Evolutionary conservation across 768 basidiomycete genomes (phyloP), one percentile per base, ranked within the genome.

Genomic region (Pholiota microspora): DNA sequence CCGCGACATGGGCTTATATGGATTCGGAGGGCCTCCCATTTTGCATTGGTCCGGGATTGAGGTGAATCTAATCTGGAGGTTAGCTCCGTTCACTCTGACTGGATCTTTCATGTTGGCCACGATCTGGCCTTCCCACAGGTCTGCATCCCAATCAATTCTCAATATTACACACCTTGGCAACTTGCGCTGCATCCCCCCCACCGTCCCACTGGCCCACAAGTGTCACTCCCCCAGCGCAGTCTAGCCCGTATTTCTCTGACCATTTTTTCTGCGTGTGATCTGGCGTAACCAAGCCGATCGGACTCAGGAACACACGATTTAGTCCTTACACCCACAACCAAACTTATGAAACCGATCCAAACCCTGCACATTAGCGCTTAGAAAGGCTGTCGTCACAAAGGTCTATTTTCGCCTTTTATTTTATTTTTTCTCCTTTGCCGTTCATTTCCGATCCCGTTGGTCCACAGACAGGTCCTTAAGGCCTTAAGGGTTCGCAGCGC

Each of bases 51-150:
- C 59, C 64, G 61, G 59, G 63, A 60, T 59, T 58, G 55, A 51
- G 38, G 42, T 36, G 38, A 47, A 56, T 57, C 51, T 57, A 57
- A 59, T 57, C 54, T 59, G 15, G 45, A 27, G 40, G 49, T 56
- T 58, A 65, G 59, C 59, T 62, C 66, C 62, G 69, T 61, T 40
- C 35, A 24, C 40, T 42, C 3, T 68, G 66, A 70, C 63, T 67
- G 66, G 63, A 68, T 70, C 66, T 67, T 65, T 66, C 67, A 57
- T 29, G 21, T 47, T 23, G 24, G 12, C 16, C 32, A 51, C 44
- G 49, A 56, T 56, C 49, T 51, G 24, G 32, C 24, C 35, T 55
- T 57, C 52, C 52, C 55, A 54, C 53, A 46, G 15, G 4, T 48
- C 56, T 52, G 55, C 59, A 56, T 57, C 46, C 38, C 53, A 54